These are phyloP conservation scores for Pichia ethanolica DNA, from an alignment of 805 yeast species.

Conservation along the genomic window DNA sequence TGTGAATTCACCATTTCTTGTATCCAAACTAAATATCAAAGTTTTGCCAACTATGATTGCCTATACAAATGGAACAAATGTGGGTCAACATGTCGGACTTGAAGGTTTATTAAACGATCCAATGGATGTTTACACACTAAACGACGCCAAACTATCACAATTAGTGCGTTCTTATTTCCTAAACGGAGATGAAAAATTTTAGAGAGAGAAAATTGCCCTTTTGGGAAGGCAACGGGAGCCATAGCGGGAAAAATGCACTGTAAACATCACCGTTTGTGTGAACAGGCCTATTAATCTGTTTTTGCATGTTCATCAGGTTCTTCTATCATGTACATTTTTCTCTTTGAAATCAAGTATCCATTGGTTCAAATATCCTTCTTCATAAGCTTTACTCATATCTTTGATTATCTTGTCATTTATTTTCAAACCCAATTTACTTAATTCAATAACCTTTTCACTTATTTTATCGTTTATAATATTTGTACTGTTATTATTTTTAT, in stretches of 20 bases:
- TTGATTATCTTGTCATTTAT: slow-evolving; percentile 16
- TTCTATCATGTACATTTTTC: slow-evolving; percentile 20
- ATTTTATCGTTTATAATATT: slow-evolving; percentile 2
- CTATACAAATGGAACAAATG: slow-evolving; percentile 46
- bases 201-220: too few species aligned
- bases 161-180: neutral
- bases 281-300: too few species aligned
- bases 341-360: slow-evolving; percentile 23
- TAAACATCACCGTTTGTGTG: too few species aligned
- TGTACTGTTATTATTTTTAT: slow-evolving; percentile 3
- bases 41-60: slow-evolving; percentile 65
- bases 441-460: slow-evolving; percentile 16
- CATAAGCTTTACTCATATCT: slow-evolving; percentile 18
- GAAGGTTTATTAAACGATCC: slow-evolving; percentile 31
- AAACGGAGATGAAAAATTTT: neutral
- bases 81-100: slow-evolving; percentile 50
- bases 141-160: neutral
- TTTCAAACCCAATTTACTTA: slow-evolving; percentile 18
- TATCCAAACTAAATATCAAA: slow-evolving; percentile 51
- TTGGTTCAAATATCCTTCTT: slow-evolving; percentile 23
- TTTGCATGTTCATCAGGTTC: slow-evolving; percentile 8
- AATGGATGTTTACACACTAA: neutral
- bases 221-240: too few species aligned
- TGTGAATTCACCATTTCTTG: slow-evolving; percentile 64
- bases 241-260: too few species aligned